Conservation (phyloP, 2,329 filamentous ascomycete species). For the Curvularia eragrostidis region DNA sequence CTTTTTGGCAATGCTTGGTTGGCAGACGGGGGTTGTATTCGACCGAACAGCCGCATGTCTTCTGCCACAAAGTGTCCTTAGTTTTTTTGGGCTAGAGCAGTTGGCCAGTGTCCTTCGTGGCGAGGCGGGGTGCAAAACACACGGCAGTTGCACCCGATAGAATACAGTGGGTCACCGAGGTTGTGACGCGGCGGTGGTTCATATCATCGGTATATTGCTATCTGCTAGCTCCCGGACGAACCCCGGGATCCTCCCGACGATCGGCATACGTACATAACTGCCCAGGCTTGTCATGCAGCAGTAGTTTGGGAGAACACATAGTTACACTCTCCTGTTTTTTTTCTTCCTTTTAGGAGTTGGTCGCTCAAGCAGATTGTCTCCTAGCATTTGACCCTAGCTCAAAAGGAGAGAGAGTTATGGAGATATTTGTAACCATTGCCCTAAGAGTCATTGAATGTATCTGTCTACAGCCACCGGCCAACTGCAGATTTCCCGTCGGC, state of each 20-base stretch:
- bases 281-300: not conserved
- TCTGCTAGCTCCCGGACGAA: not conserved
- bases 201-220: not conserved
- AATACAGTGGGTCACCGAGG: not conserved
- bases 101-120: not conserved
- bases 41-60: not conserved
- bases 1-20: constrained; percentile 22
- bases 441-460: not conserved
- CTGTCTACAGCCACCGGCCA: not conserved
- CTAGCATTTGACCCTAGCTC: not conserved
- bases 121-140: not conserved
- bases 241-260: not conserved
- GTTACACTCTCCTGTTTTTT: not conserved
- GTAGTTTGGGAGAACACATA: not conserved
- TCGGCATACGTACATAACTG: not conserved
- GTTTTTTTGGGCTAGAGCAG: not conserved
- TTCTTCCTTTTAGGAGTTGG: not conserved
- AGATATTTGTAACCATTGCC: not conserved
- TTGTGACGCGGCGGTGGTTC: not conserved
- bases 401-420: not conserved
- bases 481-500: not conserved
- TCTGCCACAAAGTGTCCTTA: not conserved
- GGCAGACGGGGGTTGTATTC: not conserved
- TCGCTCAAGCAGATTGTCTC: not conserved
- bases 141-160: not conserved